These are phyloP conservation scores for Thraustochytrium sp. DNA, from an alignment of 352 stramenopile species.

Conservation along the genomic window DNA sequence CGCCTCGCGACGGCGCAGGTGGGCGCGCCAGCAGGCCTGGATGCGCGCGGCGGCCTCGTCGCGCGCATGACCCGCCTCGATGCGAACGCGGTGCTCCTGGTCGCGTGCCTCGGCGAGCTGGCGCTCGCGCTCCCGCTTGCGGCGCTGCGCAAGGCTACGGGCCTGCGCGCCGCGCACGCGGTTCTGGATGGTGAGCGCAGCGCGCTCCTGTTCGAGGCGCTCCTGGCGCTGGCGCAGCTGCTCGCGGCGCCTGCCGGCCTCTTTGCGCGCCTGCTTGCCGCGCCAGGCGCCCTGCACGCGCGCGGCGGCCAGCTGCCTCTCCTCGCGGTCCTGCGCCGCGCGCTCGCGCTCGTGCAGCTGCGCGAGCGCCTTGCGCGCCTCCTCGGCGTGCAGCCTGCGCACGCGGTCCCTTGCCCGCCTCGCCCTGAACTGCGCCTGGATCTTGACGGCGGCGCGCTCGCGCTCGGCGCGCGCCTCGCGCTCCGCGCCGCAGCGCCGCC, in stretches of 20 bases:
- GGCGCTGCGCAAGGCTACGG: background rate
- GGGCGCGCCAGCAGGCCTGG: constrained; percentile 51
- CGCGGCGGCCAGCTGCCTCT: constrained; percentile 59
- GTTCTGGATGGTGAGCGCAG: background rate
- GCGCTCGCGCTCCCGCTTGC: background rate
- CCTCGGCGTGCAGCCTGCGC: background rate
- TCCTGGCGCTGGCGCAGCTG: constrained; percentile 49
- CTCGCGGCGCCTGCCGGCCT: constrained; percentile 52
- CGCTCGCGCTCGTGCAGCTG: constrained; percentile 5
- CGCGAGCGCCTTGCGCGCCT: background rate
- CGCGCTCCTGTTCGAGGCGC: background rate
- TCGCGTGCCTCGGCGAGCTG: constrained; percentile 43
- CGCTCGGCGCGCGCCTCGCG: background rate
- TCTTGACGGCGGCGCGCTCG: background rate
- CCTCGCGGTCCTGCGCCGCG: constrained; percentile 44
- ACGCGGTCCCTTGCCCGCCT: background rate
- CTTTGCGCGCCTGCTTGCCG: constrained; percentile 56
- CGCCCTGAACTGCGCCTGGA: background rate
- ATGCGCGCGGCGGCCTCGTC: constrained; percentile 58
- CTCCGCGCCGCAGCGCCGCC: background rate
- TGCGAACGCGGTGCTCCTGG: constrained; percentile 41
- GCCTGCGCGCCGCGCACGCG: background rate
- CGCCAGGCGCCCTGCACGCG: constrained; percentile 62
- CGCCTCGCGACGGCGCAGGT: background rate
- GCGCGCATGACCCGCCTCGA: constrained; percentile 52